Conservation (phyloP, 2,329 filamentous ascomycete species). For the Knufia fluminis region DNA sequence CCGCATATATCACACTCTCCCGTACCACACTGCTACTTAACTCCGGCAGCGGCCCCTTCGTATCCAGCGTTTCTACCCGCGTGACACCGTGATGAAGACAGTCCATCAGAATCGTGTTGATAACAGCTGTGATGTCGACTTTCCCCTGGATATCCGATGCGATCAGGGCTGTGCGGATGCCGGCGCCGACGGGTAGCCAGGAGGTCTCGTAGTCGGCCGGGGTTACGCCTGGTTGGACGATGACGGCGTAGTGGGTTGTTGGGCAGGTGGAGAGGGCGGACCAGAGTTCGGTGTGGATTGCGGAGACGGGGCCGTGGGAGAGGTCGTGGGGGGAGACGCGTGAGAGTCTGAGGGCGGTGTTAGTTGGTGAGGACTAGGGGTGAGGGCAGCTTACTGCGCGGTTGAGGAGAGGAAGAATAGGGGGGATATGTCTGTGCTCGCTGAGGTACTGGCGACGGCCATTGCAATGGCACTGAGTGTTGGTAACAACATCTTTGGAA, state of each 20-base stretch:
- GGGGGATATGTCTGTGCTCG: background rate
- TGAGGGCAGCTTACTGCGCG: background rate
- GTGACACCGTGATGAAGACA: slow-evolving; percentile 5
- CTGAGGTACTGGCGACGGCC: background rate
- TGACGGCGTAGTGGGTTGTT: background rate
- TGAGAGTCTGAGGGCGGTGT: background rate
- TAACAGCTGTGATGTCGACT: background rate
- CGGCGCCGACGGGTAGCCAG: background rate
- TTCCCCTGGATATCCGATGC: background rate
- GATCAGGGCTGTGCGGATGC: background rate
- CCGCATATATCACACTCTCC: background rate
- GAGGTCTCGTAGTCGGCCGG: background rate
- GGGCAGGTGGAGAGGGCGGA: background rate
- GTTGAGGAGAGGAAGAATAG: slow-evolving; percentile 6
- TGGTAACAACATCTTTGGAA: background rate
- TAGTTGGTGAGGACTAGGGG: background rate
- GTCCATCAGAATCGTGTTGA: slow-evolving; percentile 8
- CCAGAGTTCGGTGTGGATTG: background rate
- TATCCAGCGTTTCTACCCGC: background rate
- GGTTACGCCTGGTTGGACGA: slow-evolving; percentile 1
- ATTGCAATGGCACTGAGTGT: background rate
- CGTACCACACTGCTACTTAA: background rate
- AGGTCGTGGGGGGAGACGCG: background rate
- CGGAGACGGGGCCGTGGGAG: background rate
- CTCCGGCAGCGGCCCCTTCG: background rate